phyloP scores from a whole-genome alignment of 2,329 filamentous ascomycete species.

The Stagonosporopsis cucurbitacearum region DNA sequence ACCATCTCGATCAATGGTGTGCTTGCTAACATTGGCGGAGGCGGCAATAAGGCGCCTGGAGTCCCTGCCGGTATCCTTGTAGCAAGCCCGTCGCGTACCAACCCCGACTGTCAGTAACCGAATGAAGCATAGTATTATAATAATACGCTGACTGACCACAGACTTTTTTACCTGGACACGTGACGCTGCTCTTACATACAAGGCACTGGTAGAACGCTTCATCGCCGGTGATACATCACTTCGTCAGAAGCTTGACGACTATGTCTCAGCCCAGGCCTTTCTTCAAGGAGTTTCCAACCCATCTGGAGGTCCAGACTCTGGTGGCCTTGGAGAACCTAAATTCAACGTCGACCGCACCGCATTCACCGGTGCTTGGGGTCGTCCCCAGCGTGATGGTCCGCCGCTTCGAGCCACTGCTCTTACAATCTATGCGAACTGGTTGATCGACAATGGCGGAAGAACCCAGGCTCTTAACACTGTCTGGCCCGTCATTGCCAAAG shows the following conservation, averaged over 20 bases:
- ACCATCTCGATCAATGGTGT: conserved; percentile 59
- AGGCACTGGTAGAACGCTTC: conserved; percentile 72
- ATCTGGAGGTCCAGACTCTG: conserved; percentile 61
- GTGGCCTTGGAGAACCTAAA: conserved; percentile 74
- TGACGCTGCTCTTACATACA: conserved; percentile 74
- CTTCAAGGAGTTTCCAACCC: conserved; percentile 73
- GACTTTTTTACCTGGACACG: conserved; percentile 83
- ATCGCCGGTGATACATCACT: conserved; percentile 64
- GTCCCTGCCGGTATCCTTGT: conserved; percentile 60
- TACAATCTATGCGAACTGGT: conserved; percentile 74
- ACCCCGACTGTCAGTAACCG: conserved; percentile 58
- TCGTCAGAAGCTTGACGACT: conserved; percentile 69
- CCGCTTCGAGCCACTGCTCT: conserved; percentile 76
- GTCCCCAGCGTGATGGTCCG: conserved; percentile 81
- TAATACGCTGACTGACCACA: conserved; percentile 38
- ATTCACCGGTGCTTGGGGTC: conserved; percentile 74
- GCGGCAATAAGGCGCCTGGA: conserved; percentile 57
- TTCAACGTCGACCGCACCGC: conserved; percentile 69
- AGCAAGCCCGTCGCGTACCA: conserved; percentile 61
- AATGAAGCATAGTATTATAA: not conserved
- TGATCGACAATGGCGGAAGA: conserved; percentile 66
- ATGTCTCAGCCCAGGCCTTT: conserved; percentile 69
- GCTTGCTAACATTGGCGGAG: conserved; percentile 63
- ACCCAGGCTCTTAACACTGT: conserved; percentile 56
- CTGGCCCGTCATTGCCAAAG: conserved; percentile 79